phyloP scores from a whole-genome alignment of 192 early-diverging fungal species.

The Globomyces pollinis-pini region DNA sequence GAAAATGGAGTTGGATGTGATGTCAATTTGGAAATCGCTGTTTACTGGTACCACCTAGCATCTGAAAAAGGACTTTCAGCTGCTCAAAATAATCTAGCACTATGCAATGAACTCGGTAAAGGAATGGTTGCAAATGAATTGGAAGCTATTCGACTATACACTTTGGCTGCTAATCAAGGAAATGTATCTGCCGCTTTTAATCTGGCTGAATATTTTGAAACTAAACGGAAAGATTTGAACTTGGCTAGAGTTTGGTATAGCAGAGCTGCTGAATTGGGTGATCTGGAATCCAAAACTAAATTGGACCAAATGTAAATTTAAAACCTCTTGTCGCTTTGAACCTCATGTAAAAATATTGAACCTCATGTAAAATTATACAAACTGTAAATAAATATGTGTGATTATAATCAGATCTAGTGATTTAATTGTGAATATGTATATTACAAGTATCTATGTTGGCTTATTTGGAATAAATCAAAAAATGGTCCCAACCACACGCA shows the following conservation, averaged over 20 bases:
- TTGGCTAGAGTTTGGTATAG: background rate
- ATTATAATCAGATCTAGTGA: too few species aligned
- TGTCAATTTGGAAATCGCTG: background rate
- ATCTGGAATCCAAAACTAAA: background rate
- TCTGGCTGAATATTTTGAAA: background rate
- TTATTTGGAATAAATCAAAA: background rate
- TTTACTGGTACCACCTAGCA: conserved; percentile 3
- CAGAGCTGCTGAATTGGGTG: background rate
- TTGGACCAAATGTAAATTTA: background rate
- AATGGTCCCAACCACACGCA: conserved; percentile 1
- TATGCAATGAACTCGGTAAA: background rate
- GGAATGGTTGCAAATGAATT: background rate
- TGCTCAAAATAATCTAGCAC: background rate
- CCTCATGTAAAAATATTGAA: too few species aligned
- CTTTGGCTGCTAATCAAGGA: background rate
- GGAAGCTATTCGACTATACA: conserved; percentile 3
- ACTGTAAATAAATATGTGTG: too few species aligned
- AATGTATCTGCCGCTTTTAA: background rate
- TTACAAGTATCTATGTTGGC: too few species aligned
- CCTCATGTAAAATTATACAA: too few species aligned
- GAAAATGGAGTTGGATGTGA: background rate
- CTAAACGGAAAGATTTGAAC: background rate
- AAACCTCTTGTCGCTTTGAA: too few species aligned
- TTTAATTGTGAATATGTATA: too few species aligned
- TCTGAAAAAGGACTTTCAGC: conserved; percentile 8